phyloP scores from a whole-genome alignment of 371 early-diverging fungal species.

The Zopfochytrium polystomum region DNA sequence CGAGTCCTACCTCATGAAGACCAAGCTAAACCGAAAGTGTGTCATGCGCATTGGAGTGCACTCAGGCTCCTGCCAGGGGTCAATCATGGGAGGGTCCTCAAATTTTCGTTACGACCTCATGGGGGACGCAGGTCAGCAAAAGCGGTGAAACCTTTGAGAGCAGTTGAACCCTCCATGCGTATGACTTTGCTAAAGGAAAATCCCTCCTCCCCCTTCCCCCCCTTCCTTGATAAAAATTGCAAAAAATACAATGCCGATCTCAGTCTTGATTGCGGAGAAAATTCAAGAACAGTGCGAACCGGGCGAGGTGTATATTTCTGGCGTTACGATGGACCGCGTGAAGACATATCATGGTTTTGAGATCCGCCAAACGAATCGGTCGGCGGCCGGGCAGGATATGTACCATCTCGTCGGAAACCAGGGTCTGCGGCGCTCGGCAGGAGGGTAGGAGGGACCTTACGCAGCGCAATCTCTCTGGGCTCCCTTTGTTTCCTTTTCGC shows the following conservation, averaged over 20 bases:
- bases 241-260: neutral
- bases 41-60: constrained; percentile 44
- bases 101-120: constrained; percentile 46
- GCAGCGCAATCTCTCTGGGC: no score
- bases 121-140: constrained; percentile 39
- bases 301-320: constrained; percentile 38
- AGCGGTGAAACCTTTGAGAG: neutral
- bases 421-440: no score
- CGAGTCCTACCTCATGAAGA: constrained; percentile 24
- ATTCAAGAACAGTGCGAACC: constrained; percentile 44
- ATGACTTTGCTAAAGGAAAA: neutral
- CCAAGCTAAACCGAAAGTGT: constrained; percentile 24
- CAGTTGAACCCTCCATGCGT: neutral
- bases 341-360: constrained; percentile 40
- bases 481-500: no score
- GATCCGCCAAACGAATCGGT: constrained; percentile 3
- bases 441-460: no score
- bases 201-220: neutral
- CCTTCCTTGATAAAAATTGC: no score
- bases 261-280: constrained; percentile 34
- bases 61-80: constrained; percentile 39
- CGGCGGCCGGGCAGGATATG: constrained; percentile 10
- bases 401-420: no score
- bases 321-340: constrained; percentile 22
- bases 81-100: constrained; percentile 45